Base-by-base conservation (phyloP, 371 early-diverging fungal species). In the Lichtheimia corymbifera region DNA sequence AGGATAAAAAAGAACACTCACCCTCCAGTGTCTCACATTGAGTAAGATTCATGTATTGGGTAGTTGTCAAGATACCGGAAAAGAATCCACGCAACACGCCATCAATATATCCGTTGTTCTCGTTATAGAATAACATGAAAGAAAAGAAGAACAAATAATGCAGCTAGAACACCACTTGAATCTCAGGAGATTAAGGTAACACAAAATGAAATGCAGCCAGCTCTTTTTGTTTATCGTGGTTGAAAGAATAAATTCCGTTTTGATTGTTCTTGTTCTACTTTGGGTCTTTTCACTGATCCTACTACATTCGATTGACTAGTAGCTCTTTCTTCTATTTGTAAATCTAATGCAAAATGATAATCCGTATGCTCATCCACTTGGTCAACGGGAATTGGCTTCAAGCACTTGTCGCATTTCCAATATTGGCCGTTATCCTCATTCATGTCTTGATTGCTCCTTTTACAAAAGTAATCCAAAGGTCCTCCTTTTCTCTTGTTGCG, bases 11-110 rank as follows among this genome's bases (percentile, higher is more conserved):
- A 11, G 24, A 17, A 1, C 18, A 11, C 47, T 22, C 70, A 94
- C 95, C 97, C 69, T 98, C 99, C 54, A 99, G 84, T 18, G 93
- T 95, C 78, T 97, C 98, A 84, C 98, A 97, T 72, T 98, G 99
- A 14, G 93, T 90, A 66, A 99, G 83, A 83, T 97, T 98, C 51
- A 89, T 70, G 79, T 99, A 99, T 64, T 93, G 89, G 18, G 85
- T 76, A 20, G 79, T 69, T 50, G 83, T 90, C 55, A 98, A 79
- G 64, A 99, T 87, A 51, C 92, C 94, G 53, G 88, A 83, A 63
- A 93, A 90, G 85, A 91, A 97, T 7, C 99, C 98, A 62, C 99
- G 89, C 61, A 97, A 88, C 55, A 99, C 90, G 47, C 90, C 99
- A 75, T 99, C 98, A 28, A 97, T 81, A 70, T 85, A 98, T 41